Base-by-base conservation (phyloP, 495 filamentous ascomycete species). In the Aspergillus incahuasiensis region DNA sequence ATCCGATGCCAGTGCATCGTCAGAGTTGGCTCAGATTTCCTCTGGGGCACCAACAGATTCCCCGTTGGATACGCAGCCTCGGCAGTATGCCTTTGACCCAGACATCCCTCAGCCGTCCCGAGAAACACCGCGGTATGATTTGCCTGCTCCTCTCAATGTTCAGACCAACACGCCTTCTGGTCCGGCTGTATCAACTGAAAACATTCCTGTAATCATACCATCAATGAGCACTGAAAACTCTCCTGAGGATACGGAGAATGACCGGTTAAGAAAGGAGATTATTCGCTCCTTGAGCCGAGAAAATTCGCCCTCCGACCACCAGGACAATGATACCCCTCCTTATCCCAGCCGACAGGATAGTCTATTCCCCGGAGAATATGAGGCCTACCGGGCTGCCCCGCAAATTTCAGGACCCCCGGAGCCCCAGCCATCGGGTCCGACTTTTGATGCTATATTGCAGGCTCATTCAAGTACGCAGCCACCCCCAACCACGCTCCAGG, bases 211-310 rank as follows among this genome's bases (percentile, higher is more conserved):
- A 20, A 78, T 82, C 2, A 62, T 81, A 8, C 79, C 82, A 13
- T 74, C 78, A 6, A 65, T 82, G 48, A 85, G 82, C 48, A 80
- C 82, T 4, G 79, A 83, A 5, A 70, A 74, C 16, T 79, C 76
- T 1, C 68, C 77, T 12, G 75, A 86, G 46, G 79, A 89, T 50
- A 79, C 84, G 32, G 88, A 95, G 59, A 92, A 80, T 60, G 91
- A 95, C 55, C 79, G 83, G 48, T 69, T 95, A 47, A 74, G 86
- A 25, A 86, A 90, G 58, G 91, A 95, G 59, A 95, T 95, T 32
- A 88, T 91, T 22, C 82, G 81, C 34, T 87, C 83, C n/a, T 69
- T 94, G 12, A 90, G 80, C 60, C 79, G 83, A 9, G 66, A 76
- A 47, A 65, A 65, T 48, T 68, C 62, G 0, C 66, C 68, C 6